These are phyloP conservation scores for Nephelium lappaceum DNA, from an alignment of 345 rosid genomes.

Conservation along the genomic window DNA sequence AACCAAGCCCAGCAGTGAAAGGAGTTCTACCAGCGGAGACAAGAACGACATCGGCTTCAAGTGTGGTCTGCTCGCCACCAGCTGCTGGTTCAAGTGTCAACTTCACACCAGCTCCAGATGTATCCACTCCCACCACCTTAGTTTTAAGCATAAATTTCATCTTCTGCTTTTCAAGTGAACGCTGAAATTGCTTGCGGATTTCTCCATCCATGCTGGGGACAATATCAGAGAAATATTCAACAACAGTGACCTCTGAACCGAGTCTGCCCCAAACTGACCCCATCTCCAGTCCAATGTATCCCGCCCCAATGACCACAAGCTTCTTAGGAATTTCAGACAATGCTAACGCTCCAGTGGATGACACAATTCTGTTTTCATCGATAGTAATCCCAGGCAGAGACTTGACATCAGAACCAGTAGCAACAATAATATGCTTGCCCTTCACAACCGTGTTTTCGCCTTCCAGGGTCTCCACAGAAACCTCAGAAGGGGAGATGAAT, in stretches of 20 bases:
- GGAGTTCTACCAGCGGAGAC: conserved; percentile 96
- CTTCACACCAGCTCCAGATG: conserved; percentile 75
- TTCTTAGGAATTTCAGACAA: conserved; percentile 84
- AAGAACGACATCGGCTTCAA: conserved; percentile 95
- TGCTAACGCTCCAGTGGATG: conserved; percentile 93
- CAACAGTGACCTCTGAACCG: conserved; percentile 97
- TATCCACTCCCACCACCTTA: conserved; percentile 88
- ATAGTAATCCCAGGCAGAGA: conserved; percentile 93
- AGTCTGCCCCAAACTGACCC: conserved; percentile 96
- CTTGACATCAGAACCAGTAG: conserved; percentile 96
- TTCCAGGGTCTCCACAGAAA: conserved; percentile 82
- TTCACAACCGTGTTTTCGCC: conserved; percentile 78
- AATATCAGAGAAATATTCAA: conserved; percentile 91
- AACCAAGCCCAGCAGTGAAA: conserved; percentile 87
- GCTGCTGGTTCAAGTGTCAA: conserved; percentile 85
- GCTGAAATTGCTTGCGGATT: conserved; percentile 93
- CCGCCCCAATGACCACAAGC: conserved; percentile 96
- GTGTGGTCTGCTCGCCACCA: conserved; percentile 81
- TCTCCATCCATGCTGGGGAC: conserved; percentile 98
- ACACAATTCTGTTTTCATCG: conserved; percentile 90
- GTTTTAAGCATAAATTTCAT: conserved; percentile 99
- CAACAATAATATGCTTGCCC: conserved; percentile 90
- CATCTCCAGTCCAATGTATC: conserved; percentile 99
- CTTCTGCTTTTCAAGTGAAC: conserved; percentile 90
- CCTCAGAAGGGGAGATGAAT: conserved; percentile 81